A percentile compares a stretch with the other conserved stretches of the same genome.
Conservation (phyloP, 2,329 filamentous ascomycete genomes). For the Tolypocladium nubicola region DNA sequence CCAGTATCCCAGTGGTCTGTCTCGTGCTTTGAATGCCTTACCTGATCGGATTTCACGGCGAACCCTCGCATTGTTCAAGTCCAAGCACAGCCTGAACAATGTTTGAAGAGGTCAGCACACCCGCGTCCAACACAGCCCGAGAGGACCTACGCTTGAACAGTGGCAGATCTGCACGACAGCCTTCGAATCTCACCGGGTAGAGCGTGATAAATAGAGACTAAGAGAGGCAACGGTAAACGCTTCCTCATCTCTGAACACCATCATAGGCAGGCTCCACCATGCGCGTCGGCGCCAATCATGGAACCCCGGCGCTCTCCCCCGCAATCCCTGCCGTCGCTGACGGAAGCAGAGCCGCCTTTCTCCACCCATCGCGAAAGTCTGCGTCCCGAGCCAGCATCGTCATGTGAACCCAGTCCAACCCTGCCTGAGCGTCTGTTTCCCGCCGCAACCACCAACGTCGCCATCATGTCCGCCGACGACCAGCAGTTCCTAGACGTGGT, state of each 20-base stretch:
- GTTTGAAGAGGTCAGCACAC: too few relatives aligned
- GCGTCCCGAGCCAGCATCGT: conserved; percentile 1
- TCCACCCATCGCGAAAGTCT: not conserved
- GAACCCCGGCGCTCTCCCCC: conserved; percentile 1
- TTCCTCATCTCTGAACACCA: not conserved
- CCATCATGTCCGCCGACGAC: conserved; percentile 66
- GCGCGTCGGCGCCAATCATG: conserved; percentile 3
- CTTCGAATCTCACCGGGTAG: too few relatives aligned
- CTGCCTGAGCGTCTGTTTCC: not conserved
- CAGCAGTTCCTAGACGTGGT: conserved; percentile 71
- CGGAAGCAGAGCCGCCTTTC: not conserved
- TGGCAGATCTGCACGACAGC: too few relatives aligned
- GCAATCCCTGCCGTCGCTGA: not conserved
- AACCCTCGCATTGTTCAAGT: too few relatives aligned
- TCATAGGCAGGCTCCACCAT: not conserved
- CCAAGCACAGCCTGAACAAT: too few relatives aligned
- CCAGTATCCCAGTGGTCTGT: too few relatives aligned
- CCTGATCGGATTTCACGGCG: too few relatives aligned
- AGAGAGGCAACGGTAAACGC: not conserved
- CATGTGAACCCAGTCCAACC: conserved; percentile 2
- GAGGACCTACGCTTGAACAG: too few relatives aligned
- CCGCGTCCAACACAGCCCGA: too few relatives aligned
- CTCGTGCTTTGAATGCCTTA: too few relatives aligned
- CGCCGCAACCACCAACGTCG: conserved; percentile 1
- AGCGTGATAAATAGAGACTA: not conserved